Evolutionary conservation across 331 rosid genomes (phyloP), one percentile per base, ranked within the genome.

Genomic region (Acacia pycnantha): DNA sequence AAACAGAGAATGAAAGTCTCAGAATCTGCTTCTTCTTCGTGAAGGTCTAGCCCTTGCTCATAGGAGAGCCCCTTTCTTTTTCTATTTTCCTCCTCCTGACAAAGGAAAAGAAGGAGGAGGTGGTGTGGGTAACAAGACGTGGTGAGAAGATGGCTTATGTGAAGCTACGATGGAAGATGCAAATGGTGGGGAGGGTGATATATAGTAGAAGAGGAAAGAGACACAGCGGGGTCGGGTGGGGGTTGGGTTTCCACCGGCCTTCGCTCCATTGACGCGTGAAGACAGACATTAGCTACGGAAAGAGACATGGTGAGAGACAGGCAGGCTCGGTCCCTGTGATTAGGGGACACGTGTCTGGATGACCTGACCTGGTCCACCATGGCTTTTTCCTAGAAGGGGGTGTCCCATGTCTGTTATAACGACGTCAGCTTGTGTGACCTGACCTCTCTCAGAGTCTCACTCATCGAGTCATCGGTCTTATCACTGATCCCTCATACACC

Each of bases 191-290:
- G 62, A 5, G 74, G 53, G 50, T 2, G 11, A 77, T 83, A 87
- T 87, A 89, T 83, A 88, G 86, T 0, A 50, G 80, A 15, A 43
- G 31, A 43, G 62, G 73, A 29, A n/a, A 22, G 70, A 61, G 77
- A 70, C 51, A 80, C 19, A 12, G 46, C 8, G 51, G 31, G 51
- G 33, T 40, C 43, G 48, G 80, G 37, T 56, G 84, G 75, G 77
- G 18, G 79, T 19, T 27, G 82, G 51, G 21, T 86, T 86, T 76
- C 67, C 77, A 88, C 80, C 89, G 86, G 83, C 87, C 86, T 77
- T 80, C 70, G 48, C 69, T 8, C 6, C 10, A 18, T 53, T 33
- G 75, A 81, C 86, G 91, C 84, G 92, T 85, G 84, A 72, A 16
- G 69, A 40, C 31, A 24, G 47, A 48, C 16, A 54, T 44, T 27